phyloP scores from a whole-genome alignment of 441 rosid genomes.

The Euphorbia celastroides region DNA sequence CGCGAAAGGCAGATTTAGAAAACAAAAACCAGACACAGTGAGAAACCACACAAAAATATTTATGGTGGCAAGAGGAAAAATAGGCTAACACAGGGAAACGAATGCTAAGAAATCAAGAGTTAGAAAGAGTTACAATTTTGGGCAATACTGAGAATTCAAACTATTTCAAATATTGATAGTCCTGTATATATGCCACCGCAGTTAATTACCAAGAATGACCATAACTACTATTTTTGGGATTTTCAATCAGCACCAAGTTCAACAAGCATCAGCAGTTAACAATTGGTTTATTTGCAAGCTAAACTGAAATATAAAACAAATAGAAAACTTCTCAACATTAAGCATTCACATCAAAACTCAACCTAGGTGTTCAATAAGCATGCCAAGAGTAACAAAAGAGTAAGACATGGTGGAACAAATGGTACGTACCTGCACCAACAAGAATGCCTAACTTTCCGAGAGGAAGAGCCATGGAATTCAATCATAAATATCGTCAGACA shows the following conservation, averaged over 20 bases:
- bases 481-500: not conserved
- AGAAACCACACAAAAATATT: not conserved
- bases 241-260: not conserved
- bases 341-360: not conserved
- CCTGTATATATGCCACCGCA: not conserved
- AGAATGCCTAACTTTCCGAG: conserved; percentile 76
- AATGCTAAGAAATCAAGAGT: not conserved
- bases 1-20: not conserved
- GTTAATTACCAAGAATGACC: not conserved
- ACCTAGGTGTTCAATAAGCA: not conserved
- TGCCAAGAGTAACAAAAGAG: not conserved
- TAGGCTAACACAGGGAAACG: not conserved
- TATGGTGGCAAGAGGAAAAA: not conserved
- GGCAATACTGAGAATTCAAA: not conserved
- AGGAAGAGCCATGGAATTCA: conserved; percentile 29
- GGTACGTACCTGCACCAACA: conserved; percentile 82
- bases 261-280: not conserved
- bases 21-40: not conserved
- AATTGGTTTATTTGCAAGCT: not conserved
- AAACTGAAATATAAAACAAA: conserved; percentile 7
- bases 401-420: not conserved
- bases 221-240: not conserved
- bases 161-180: not conserved
- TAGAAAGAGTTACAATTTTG: not conserved
- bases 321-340: not conserved